Evolutionary conservation across 2,329 filamentous ascomycete species (phyloP).

Genomic region (Sporothrix protearum): DNA sequence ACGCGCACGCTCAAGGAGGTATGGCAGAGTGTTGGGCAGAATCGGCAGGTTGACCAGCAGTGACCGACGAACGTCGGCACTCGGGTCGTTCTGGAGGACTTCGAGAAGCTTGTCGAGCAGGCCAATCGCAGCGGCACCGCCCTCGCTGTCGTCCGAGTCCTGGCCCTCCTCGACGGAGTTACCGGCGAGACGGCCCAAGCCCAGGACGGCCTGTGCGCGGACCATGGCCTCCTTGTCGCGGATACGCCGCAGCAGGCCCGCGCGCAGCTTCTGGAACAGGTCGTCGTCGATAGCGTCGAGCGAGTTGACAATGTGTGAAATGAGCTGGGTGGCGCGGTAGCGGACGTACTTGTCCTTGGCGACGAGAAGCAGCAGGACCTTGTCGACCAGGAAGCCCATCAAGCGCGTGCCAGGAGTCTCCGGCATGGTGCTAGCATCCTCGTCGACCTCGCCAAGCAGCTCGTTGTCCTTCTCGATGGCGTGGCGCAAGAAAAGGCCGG

Average conservation of each 20-base stretch:
- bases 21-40: constrained; percentile 75
- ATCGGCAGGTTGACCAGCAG: constrained; percentile 89
- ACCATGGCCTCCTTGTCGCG: constrained; percentile 93
- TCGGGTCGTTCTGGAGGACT: constrained; percentile 88
- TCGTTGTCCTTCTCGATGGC: constrained; percentile 68
- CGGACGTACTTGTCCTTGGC: constrained; percentile 92
- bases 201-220: constrained; percentile 84
- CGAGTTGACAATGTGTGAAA: constrained; percentile 88
- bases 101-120: constrained; percentile 80
- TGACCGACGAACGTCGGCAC: constrained; percentile 85
- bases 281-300: constrained; percentile 90
- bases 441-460: constrained; percentile 60
- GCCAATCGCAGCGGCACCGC: constrained; percentile 59
- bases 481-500: constrained; percentile 80
- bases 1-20: constrained; percentile 82
- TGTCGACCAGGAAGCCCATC: constrained; percentile 67
- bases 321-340: constrained; percentile 83
- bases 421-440: constrained; percentile 66
- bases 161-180: constrained; percentile 69
- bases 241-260: constrained; percentile 77
- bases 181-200: constrained; percentile 77
- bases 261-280: constrained; percentile 75
- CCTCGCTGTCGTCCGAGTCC: constrained; percentile 67
- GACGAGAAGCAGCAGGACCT: constrained; percentile 69
- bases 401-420: constrained; percentile 84